A percentile compares a stretch with the other conserved stretches of the same genome.
Conservation (phyloP, 192 early-diverging fungal species). For the Mortierella antarctica region DNA sequence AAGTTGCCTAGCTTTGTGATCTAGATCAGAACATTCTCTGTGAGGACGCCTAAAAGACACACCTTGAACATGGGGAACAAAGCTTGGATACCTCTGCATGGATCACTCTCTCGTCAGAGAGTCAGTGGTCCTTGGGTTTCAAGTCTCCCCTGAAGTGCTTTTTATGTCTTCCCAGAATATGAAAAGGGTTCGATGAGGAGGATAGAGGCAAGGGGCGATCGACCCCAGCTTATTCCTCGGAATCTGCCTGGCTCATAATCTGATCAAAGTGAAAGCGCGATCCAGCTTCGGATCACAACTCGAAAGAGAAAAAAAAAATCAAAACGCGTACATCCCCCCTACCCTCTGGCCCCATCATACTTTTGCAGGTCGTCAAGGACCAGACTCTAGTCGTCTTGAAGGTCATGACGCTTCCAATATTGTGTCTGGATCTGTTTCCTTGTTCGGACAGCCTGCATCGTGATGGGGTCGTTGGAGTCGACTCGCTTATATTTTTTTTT, state of each 20-base stretch:
- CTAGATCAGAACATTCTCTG: slow-evolving; percentile 17
- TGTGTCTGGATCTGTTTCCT: too few relatives aligned
- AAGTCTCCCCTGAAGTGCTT: slow-evolving; percentile 14
- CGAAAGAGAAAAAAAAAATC: background rate
- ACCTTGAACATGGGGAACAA: background rate
- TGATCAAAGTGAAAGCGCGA: slow-evolving; percentile 53
- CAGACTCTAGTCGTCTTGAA: too few relatives aligned
- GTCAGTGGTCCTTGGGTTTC: too few relatives aligned
- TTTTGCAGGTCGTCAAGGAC: too few relatives aligned
- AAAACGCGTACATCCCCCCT: background rate
- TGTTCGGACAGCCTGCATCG: too few relatives aligned
- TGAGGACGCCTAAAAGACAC: slow-evolving; percentile 29
- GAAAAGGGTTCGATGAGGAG: background rate
- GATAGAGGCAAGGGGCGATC: background rate
- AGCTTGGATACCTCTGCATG: background rate
- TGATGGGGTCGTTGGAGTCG: too few relatives aligned
- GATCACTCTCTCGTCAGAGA: too few relatives aligned
- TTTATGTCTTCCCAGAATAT: slow-evolving; percentile 29
- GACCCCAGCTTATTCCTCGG: background rate
- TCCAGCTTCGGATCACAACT: slow-evolving; percentile 25
- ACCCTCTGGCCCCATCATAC: background rate
- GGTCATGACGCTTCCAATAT: too few relatives aligned
- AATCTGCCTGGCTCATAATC: slow-evolving; percentile 24
- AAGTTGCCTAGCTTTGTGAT: slow-evolving; percentile 34
- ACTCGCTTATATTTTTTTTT: background rate